Conservation (phyloP, 2,329 filamentous ascomycete species). For the Fusarium kyushuense region DNA sequence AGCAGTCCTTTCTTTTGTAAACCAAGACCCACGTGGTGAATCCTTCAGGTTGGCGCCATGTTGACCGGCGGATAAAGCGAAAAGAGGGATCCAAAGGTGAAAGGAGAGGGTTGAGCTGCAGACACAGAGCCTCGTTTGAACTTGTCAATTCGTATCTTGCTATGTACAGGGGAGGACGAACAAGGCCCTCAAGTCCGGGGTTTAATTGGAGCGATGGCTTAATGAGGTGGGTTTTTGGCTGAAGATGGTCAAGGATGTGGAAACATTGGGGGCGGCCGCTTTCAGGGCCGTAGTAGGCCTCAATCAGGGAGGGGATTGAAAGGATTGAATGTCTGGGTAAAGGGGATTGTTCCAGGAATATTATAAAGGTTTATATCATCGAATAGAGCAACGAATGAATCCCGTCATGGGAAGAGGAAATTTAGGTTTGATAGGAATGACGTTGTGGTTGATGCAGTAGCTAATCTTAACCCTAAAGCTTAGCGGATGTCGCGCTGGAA, state of each 20-base stretch:
- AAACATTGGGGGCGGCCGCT: slow-evolving; percentile 23
- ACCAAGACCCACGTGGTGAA: slow-evolving; percentile 10
- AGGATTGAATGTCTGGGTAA: background rate
- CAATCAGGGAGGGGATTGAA: background rate
- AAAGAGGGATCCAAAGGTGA: slow-evolving; percentile 4
- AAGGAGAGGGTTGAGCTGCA: slow-evolving; percentile 8
- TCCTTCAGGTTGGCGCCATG: slow-evolving; percentile 25
- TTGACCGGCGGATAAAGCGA: background rate
- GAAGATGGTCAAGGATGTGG: slow-evolving; percentile 1
- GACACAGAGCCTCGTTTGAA: slow-evolving; percentile 36
- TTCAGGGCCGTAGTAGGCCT: slow-evolving; percentile 20
- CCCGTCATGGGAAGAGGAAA: background rate
- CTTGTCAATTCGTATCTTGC: slow-evolving; percentile 21
- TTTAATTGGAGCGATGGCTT: slow-evolving; percentile 35
- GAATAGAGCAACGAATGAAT: background rate
- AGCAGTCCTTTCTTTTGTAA: background rate
- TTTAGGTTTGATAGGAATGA: slow-evolving; percentile 1
- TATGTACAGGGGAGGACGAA: slow-evolving; percentile 23
- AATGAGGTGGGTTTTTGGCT: slow-evolving; percentile 28
- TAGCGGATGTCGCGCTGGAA: slow-evolving; percentile 18
- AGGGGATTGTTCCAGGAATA: background rate
- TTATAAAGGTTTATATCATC: background rate
- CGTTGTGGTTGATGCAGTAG: slow-evolving; percentile 1
- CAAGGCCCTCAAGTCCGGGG: slow-evolving; percentile 33
- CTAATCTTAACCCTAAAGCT: slow-evolving; percentile 8